A percentile compares a stretch with the other conserved stretches of the same genome.
Evolutionary conservation across 2,329 filamentous ascomycete genomes (phyloP).

Genomic region (Dactylellina cionopaga): DNA sequence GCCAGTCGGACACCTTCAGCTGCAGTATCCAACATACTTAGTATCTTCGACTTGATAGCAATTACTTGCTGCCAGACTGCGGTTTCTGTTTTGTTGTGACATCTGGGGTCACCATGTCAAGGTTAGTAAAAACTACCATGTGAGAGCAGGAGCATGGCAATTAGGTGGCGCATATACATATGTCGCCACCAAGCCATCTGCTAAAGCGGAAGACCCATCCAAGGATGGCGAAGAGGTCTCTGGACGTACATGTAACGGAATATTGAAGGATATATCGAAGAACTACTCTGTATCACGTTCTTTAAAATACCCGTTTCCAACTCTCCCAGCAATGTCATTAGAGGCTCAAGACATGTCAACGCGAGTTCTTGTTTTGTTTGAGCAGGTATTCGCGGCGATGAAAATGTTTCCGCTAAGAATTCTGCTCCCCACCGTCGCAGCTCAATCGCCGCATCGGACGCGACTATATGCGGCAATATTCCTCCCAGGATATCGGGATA

Average conservation of each 20-base stretch:
- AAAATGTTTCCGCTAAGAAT: conserved; percentile 94
- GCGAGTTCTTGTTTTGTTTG: conserved; percentile 82
- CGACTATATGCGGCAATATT: conserved; percentile 87
- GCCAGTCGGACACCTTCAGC: conserved; percentile 82
- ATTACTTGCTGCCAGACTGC: conserved; percentile 88
- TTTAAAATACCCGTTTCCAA: conserved; percentile 84
- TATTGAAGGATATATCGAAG: conserved; percentile 91
- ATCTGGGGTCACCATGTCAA: conserved; percentile 67
- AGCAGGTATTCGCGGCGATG: conserved; percentile 81
- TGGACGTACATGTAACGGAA: conserved; percentile 88
- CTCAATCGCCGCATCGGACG: conserved; percentile 75
- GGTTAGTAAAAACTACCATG: no score
- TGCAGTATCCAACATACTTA: conserved; percentile 86
- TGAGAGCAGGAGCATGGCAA: neutral
- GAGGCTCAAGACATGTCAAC: conserved; percentile 78
- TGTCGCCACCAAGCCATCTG: neutral
- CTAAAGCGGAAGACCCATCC: conserved; percentile 1
- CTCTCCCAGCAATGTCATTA: conserved; percentile 76
- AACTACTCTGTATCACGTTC: conserved; percentile 84
- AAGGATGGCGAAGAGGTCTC: conserved; percentile 11
- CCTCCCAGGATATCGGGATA: conserved; percentile 92
- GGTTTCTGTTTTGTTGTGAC: conserved; percentile 83
- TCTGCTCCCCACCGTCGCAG: conserved; percentile 95
- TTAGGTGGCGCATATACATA: neutral
- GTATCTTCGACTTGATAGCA: conserved; percentile 86